These are phyloP conservation scores for Volutella citrinella DNA, from an alignment of 2,329 filamentous ascomycete species.

Conservation along the genomic window DNA sequence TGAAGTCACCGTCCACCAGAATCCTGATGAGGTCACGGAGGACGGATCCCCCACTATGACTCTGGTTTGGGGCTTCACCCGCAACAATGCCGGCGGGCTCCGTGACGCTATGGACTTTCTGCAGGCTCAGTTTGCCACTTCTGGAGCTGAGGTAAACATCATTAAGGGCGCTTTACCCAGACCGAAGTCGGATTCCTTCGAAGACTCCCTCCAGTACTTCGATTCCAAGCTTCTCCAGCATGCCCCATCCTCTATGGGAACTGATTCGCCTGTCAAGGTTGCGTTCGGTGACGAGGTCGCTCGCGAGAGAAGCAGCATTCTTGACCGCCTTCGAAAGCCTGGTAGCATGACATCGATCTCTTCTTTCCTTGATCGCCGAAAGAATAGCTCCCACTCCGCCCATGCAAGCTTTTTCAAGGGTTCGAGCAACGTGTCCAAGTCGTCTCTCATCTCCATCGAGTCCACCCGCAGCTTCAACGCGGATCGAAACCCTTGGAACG, in stretches of 20 bases:
- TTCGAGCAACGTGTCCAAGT: conserved; percentile 86
- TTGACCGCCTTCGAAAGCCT: conserved; percentile 91
- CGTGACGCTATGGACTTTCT: conserved; percentile 96
- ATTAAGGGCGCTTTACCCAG: conserved; percentile 94
- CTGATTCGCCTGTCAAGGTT: conserved; percentile 84
- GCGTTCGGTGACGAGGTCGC: conserved; percentile 79
- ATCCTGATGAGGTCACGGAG: conserved; percentile 55
- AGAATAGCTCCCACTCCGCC: conserved; percentile 86
- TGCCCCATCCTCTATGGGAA: conserved; percentile 74
- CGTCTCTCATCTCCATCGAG: conserved; percentile 92
- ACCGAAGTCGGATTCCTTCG: conserved; percentile 98
- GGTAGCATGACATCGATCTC: conserved; percentile 92
- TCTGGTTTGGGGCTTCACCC: conserved; percentile 79
- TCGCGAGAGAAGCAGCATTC: conserved; percentile 77
- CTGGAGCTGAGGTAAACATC: conserved; percentile 81
- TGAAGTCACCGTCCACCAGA: conserved; percentile 71
- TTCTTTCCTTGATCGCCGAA: conserved; percentile 92
- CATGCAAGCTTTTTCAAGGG: conserved; percentile 88
- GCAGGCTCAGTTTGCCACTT: conserved; percentile 78
- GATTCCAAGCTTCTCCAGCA: conserved; percentile 95
- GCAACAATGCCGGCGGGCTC: conserved; percentile 93
- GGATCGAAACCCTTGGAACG: conserved; percentile 97
- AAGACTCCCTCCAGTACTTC: conserved; percentile 94
- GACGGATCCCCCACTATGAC: conserved; percentile 57
- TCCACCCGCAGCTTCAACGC: conserved; percentile 86